These are phyloP conservation scores for Chloranthus sessilifolius DNA, from an alignment of 164 flowering plant genomes.

Conservation along the genomic window DNA sequence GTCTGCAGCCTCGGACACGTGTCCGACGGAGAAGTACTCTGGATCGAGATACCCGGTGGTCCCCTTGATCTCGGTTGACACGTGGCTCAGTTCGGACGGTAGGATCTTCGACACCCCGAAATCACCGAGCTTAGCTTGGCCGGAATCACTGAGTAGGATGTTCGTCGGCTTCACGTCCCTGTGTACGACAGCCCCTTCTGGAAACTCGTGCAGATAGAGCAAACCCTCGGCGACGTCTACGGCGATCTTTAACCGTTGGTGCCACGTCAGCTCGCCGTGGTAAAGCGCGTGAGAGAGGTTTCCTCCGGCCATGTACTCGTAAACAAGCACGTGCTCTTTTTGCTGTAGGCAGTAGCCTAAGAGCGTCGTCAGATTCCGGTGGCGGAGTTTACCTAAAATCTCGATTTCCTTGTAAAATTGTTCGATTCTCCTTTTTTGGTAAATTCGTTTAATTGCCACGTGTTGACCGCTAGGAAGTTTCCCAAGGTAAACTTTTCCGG, in stretches of 20 bases:
- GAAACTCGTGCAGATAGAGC: constrained; percentile 8
- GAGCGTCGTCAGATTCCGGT: constrained; percentile 15
- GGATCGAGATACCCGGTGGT: constrained; percentile 48
- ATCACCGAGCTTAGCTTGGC: constrained; percentile 43
- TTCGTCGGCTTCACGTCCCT: constrained; percentile 34
- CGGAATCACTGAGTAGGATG: constrained; percentile 23
- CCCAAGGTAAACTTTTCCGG: constrained; percentile 16
- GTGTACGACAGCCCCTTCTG: constrained; percentile 12
- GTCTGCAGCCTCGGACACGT: constrained; percentile 29
- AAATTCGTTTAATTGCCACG: constrained; percentile 13
- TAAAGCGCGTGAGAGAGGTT: constrained; percentile 10
- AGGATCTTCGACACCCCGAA: constrained; percentile 40
- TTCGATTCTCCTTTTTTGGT: constrained; percentile 6
- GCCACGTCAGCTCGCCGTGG: constrained; percentile 13
- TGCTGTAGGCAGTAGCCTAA: constrained; percentile 10
- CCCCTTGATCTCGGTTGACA: constrained; percentile 38
- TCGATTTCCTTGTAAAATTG: constrained; percentile 13
- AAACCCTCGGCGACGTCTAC: constrained; percentile 14
- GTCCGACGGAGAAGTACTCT: constrained; percentile 26
- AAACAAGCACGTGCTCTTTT: constrained; percentile 8
- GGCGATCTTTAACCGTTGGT: constrained; percentile 8
- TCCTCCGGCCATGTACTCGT: constrained; percentile 16
- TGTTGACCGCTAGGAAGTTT: constrained; percentile 17
- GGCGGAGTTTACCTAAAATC: constrained; percentile 12
- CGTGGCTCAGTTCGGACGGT: constrained; percentile 20